phyloP scores from a whole-genome alignment of 441 rosid genomes.

The Euphorbia corollata region DNA sequence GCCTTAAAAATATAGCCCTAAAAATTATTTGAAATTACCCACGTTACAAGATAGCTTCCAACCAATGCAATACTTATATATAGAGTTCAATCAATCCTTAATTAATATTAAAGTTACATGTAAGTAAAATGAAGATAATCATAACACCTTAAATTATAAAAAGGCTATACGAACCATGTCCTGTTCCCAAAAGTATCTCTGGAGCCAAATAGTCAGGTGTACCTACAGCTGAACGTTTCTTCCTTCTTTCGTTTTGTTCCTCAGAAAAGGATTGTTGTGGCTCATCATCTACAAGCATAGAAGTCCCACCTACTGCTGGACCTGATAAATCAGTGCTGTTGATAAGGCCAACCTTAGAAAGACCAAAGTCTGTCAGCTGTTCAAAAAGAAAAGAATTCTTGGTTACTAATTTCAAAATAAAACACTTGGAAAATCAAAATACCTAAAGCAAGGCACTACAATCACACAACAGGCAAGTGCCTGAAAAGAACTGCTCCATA shows the following conservation, averaged over 20 bases:
- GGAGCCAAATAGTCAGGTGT: conserved; percentile 99
- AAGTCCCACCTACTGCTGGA: conserved; percentile 77
- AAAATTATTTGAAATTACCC: conserved; percentile 6
- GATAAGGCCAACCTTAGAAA: conserved; percentile 98
- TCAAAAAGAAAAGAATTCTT: conserved; percentile 4
- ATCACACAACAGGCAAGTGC: not conserved
- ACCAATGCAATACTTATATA: not conserved
- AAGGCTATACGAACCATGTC: conserved; percentile 78
- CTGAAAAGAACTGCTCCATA: not conserved
- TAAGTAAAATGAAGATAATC: conserved; percentile 19
- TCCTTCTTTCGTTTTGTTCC: conserved; percentile 63
- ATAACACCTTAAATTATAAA: conserved; percentile 24
- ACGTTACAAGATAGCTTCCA: not conserved
- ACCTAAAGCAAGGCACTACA: not conserved
- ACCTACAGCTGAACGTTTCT: conserved; percentile 99
- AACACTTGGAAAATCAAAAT: not conserved
- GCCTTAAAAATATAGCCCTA: conserved; percentile 1
- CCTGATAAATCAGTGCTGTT: conserved; percentile 98
- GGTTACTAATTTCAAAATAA: not conserved
- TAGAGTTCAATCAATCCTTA: conserved; percentile 6
- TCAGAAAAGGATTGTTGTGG: conserved; percentile 55
- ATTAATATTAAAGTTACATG: conserved; percentile 15
- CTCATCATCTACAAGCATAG: conserved; percentile 82
- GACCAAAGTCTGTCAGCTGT: conserved; percentile 99
- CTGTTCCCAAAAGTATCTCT: conserved; percentile 97